Evolutionary conservation across 129 eudicot genomes (phyloP).

Genomic region (Ambrosia artemisiifolia): DNA sequence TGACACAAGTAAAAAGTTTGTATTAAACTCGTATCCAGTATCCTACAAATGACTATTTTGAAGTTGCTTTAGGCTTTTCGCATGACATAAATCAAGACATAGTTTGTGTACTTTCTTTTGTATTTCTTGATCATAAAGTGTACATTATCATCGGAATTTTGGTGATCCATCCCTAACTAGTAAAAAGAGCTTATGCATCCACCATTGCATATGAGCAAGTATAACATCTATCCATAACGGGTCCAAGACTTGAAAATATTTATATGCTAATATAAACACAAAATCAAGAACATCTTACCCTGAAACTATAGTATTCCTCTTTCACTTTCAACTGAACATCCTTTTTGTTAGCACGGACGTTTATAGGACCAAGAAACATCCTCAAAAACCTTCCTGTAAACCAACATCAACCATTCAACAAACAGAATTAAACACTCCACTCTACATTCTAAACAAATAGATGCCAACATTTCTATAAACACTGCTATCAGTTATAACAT

Average conservation of each 20-base stretch:
- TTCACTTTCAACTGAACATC: constrained; percentile 88
- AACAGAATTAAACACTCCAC: not conserved
- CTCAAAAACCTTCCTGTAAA: constrained; percentile 68
- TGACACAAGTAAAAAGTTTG: not conserved
- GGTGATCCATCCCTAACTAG: not conserved
- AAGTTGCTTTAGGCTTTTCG: not conserved
- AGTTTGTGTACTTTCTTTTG: not conserved
- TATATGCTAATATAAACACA: not conserved
- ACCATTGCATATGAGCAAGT: constrained; percentile 7
- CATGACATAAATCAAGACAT: not conserved
- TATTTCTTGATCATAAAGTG: not conserved
- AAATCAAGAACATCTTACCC: constrained; percentile 42
- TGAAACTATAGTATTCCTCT: constrained; percentile 87
- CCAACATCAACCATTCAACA: constrained; percentile 15
- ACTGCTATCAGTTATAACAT: not conserved
- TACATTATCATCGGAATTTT: not conserved
- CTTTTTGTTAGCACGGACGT: constrained; percentile 77
- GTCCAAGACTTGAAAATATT: not conserved
- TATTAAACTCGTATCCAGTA: not conserved
- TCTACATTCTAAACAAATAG: not conserved
- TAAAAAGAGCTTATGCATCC: not conserved
- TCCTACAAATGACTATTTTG: not conserved
- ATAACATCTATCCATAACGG: not conserved
- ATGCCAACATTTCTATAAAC: not conserved
- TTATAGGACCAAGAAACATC: constrained; percentile 90